A percentile compares a stretch with the other conserved stretches of the same genome.
phyloP scores from a whole-genome alignment of 163 green algal genomes.

The Coccomyxa subellipsoidea region DNA sequence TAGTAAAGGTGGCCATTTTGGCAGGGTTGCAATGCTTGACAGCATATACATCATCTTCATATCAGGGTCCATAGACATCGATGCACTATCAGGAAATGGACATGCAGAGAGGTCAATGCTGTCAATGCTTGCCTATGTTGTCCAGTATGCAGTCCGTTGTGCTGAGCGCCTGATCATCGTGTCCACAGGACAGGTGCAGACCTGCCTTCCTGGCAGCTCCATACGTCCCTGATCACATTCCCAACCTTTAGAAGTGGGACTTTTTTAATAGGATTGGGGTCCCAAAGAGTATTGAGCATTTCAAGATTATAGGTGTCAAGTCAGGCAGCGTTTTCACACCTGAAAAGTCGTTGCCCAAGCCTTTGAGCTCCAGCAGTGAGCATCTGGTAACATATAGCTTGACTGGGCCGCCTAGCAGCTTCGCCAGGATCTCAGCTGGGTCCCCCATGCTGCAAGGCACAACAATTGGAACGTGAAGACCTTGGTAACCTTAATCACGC shows the following conservation, averaged over 20 bases:
- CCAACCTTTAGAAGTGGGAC: background rate
- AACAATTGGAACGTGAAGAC: too few species aligned
- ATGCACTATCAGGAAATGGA: too few species aligned
- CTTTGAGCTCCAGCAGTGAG: constrained; percentile 61
- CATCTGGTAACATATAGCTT: constrained; percentile 72
- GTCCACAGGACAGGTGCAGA: background rate
- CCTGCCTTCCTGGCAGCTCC: constrained; percentile 3
- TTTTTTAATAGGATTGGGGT: background rate
- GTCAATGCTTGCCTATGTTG: constrained; percentile 1
- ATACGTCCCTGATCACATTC: background rate
- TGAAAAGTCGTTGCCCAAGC: constrained; percentile 50
- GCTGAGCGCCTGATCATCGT: constrained; percentile 3
- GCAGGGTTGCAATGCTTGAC: too few species aligned
- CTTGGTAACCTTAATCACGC: too few species aligned
- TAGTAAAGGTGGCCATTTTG: too few species aligned
- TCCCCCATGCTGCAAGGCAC: constrained; percentile 58
- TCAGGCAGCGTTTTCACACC: constrained; percentile 5
- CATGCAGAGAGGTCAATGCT: too few species aligned
- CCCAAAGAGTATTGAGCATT: too few species aligned
- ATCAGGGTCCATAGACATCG: too few species aligned
- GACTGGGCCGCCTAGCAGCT: constrained; percentile 60
- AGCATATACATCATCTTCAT: too few species aligned
- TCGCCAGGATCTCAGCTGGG: constrained; percentile 43
- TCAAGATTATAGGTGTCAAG: too few species aligned
- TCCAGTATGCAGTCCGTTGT: constrained; percentile 21